phyloP scores from a whole-genome alignment of 2,329 filamentous ascomycete genomes.

The Hymenoscyphus infarciens region DNA sequence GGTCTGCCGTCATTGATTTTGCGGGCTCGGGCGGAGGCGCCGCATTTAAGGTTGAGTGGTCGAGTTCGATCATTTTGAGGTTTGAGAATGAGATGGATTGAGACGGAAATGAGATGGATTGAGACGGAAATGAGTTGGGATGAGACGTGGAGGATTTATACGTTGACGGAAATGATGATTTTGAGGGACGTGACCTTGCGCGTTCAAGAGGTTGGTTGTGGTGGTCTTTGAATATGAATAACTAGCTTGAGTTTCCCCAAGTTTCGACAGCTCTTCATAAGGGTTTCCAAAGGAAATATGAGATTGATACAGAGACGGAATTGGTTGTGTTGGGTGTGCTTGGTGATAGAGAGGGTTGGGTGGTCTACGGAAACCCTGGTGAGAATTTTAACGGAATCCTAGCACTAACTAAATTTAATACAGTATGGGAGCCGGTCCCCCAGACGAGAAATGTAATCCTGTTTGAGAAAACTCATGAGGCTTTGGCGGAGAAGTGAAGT shows the following conservation, averaged over 20 bases:
- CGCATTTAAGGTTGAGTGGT: not conserved
- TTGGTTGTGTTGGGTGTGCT: too few species aligned
- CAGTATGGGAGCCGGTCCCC: too few species aligned
- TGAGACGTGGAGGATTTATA: not conserved
- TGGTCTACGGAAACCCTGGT: too few species aligned
- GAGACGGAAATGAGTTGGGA: not conserved
- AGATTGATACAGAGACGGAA: not conserved
- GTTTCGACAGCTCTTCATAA: not conserved
- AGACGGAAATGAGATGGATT: too few species aligned
- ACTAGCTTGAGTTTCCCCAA: not conserved
- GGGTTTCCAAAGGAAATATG: not conserved
- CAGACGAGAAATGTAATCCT: too few species aligned
- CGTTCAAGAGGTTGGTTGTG: not conserved
- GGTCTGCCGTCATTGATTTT: constrained; percentile 26
- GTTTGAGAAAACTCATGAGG: too few species aligned
- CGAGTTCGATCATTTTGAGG: not conserved
- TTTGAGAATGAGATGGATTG: not conserved
- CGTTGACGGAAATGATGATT: not conserved
- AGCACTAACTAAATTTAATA: too few species aligned
- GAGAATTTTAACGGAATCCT: too few species aligned
- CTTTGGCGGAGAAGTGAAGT: too few species aligned
- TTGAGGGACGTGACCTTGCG: not conserved
- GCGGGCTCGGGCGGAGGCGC: constrained; percentile 10
- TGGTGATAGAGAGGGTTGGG: too few species aligned
- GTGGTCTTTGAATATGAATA: not conserved